Evolutionary conservation across 371 early-diverging fungal species (phyloP), one percentile per base, ranked within the genome.

Genomic region (Circinella minor): DNA sequence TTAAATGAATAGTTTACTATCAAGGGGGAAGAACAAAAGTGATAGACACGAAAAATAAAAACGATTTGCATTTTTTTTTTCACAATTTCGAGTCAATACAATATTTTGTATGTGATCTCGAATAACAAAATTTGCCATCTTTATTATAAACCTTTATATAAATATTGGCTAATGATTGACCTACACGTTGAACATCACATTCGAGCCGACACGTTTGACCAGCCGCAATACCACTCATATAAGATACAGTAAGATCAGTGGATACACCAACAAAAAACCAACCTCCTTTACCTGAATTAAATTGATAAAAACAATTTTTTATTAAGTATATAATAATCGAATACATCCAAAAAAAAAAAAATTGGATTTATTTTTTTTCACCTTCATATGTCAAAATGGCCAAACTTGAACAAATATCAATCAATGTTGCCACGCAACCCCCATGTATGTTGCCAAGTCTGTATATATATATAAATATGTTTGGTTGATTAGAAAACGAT

Each of bases 331-430:
- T 9, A 11, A 43, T 0, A 43, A 20, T n/a, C 14, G 51, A 34
- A 37, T 39, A n/a, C 38, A 51, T 13, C 55, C 55, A 55, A 27
- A 27, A 27, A 27, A 27, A 27, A 27, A n/a, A n/a, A n/a, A n/a
- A n/a, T n/a, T n/a, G n/a, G n/a, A n/a, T n/a, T 37, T 18, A 38
- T 47, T 62, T 55, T 3, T 51, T 46, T 57, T 67, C 73, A 64
- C 74, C 78, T 49, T 72, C 67, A 47, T 63, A 54, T 3, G 72
- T 65, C 10, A 73, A 14, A 5, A 81, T 38, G 13, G 84, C 77
- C 64, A 78, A 74, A 61, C 80, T 80, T 67, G 77, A 80, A 49
- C 84, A 84, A n/a, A 79, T 67, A 70, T 84, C 84, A 57, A 84
- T 81, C 62, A 79, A 38, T 0, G 81, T 80, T 65, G 84, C 84